A percentile compares a stretch with the other conserved stretches of the same genome.
These are phyloP conservation scores for Backusella mclennaniae DNA, from an alignment of 192 early-diverging fungal genomes.

Conservation along the genomic window DNA sequence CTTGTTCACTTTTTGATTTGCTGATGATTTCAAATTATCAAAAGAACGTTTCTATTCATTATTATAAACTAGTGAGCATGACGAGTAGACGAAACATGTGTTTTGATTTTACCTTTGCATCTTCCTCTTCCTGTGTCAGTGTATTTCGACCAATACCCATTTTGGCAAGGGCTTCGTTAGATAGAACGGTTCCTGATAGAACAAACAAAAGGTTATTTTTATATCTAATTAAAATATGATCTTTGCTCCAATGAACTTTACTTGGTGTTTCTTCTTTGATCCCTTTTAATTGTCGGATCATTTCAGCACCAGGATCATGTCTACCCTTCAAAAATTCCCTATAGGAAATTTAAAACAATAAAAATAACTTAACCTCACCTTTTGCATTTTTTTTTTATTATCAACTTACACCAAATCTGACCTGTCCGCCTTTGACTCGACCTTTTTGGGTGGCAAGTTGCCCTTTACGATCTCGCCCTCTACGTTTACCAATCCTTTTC, in stretches of 20 bases:
- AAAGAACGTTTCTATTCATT: constrained; percentile 23
- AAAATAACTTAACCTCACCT: neutral
- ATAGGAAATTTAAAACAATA: neutral
- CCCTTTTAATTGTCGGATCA: constrained; percentile 26
- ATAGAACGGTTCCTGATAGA: constrained; percentile 11
- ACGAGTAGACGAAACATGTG: neutral
- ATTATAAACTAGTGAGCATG: neutral
- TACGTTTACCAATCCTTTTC: neutral
- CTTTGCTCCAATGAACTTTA: neutral
- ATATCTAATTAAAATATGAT: neutral
- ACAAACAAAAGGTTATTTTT: neutral
- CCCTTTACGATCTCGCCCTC: neutral
- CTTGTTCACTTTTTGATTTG: constrained; percentile 11
- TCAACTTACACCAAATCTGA: neutral
- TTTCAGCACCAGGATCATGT: constrained; percentile 29
- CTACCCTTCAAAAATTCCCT: constrained; percentile 28
- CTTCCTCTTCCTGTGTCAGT: constrained; percentile 13
- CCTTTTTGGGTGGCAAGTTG: neutral
- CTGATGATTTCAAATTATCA: constrained; percentile 1
- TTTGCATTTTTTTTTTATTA: neutral
- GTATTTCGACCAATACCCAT: constrained; percentile 7
- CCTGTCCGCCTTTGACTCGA: neutral
- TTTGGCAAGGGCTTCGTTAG: constrained; percentile 21
- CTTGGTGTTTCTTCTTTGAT: constrained; percentile 18
- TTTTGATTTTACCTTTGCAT: constrained; percentile 13